A percentile compares a stretch with the other conserved stretches of the same genome.
These are phyloP conservation scores for Immersiella caudata DNA, from an alignment of 495 filamentous ascomycete genomes.

Conservation along the genomic window DNA sequence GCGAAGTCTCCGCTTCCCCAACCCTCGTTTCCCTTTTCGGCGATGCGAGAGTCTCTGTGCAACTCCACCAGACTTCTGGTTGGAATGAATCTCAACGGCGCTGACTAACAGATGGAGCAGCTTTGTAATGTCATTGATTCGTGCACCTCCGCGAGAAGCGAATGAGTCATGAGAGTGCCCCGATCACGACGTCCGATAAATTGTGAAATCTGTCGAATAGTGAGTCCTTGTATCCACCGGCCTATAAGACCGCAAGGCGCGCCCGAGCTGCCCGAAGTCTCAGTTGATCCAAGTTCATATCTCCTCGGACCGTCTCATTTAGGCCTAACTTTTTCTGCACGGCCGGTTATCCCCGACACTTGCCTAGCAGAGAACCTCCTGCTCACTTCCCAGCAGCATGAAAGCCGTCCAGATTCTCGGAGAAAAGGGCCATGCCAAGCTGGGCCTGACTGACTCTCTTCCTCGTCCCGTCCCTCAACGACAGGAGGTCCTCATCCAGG, in stretches of 20 bases:
- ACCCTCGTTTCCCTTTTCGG: background rate
- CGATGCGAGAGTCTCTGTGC: background rate
- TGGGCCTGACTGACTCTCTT: conserved; percentile 18
- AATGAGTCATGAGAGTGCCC: no score
- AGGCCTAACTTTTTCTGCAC: no score
- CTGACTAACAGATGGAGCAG: background rate
- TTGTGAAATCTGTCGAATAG: no score
- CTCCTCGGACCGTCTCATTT: no score
- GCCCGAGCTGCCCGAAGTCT: background rate
- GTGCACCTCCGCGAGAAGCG: no score
- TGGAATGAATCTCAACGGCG: background rate
- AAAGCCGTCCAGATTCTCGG: conserved; percentile 29
- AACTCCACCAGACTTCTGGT: background rate
- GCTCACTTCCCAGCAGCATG: conserved; percentile 15
- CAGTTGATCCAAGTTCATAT: background rate
- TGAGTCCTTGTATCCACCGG: no score
- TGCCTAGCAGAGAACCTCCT: background rate
- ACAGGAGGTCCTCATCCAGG: conserved; percentile 59
- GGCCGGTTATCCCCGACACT: no score
- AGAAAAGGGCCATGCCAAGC: background rate
- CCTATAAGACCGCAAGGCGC: no score
- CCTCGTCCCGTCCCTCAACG: conserved; percentile 22
- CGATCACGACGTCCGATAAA: no score
- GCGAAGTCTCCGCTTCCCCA: background rate
- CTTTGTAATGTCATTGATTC: no score